A percentile compares a stretch with the other conserved stretches of the same genome.
These are phyloP conservation scores for Pseudozyma hubeiensis DNA, from an alignment of 1,284 basidiomycete genomes.

Conservation along the genomic window DNA sequence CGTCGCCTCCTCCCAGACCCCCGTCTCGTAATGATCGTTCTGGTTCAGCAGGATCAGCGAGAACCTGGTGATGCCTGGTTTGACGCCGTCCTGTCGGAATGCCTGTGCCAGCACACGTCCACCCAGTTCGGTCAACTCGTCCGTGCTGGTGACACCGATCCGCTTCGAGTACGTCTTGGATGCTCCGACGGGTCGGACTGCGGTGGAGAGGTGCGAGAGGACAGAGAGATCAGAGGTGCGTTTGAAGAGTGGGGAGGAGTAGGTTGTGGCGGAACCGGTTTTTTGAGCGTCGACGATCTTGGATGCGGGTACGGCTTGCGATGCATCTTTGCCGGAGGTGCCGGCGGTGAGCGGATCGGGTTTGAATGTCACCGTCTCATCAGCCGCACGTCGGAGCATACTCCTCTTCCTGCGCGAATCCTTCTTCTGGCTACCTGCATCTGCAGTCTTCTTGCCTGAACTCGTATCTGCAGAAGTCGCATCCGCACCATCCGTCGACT, in stretches of 20 bases:
- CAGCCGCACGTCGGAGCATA: not conserved
- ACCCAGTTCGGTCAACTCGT: conserved; percentile 32
- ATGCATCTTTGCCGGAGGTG: not conserved
- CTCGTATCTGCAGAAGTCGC: not conserved
- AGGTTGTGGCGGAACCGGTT: conserved; percentile 16
- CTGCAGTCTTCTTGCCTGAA: not conserved
- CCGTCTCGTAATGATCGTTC: conserved; percentile 56
- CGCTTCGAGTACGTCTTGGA: conserved; percentile 26
- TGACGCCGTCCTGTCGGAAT: conserved; percentile 41
- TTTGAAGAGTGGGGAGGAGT: conserved; percentile 28
- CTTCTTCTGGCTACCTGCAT: not conserved
- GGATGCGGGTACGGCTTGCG: conserved; percentile 12
- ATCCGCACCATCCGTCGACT: conserved; percentile 15
- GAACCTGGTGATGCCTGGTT: conserved; percentile 31
- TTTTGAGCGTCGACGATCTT: conserved; percentile 29
- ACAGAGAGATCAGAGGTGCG: conserved; percentile 43
- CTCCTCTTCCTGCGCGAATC: not conserved
- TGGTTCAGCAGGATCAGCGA: conserved; percentile 51
- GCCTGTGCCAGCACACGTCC: conserved; percentile 39
- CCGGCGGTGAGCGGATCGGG: not conserved
- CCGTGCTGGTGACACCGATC: conserved; percentile 44
- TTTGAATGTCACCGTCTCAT: no score
- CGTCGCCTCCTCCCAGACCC: conserved; percentile 20
- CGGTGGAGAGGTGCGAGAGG: conserved; percentile 46
- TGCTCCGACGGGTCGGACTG: conserved; percentile 31